Evolutionary conservation across 768 basidiomycete species (phyloP), one percentile per base, ranked within the genome.

Genomic region (Brasilioporus rufonigricans): DNA sequence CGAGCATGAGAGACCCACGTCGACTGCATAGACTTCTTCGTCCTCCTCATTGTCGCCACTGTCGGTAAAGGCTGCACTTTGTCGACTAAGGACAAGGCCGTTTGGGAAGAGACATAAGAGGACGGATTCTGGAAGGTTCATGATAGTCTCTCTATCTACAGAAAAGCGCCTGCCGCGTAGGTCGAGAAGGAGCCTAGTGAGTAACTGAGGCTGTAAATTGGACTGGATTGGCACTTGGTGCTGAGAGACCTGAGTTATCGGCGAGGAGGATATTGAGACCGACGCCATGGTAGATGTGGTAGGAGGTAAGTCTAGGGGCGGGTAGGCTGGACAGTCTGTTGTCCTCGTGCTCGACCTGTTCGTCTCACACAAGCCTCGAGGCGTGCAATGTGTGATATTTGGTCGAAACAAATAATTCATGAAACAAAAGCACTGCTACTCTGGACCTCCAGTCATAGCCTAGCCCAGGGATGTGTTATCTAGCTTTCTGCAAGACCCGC

Each of bases 41-140:
- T 86, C 83, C 46, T 91, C 90, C 40, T 83, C 85, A 57, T 82
- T 81, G 38, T 85, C 89, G 26, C 84, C 87, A 21, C 84, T 86
- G 53, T 88, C 89, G 8, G 84, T 83, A 51, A 89, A 73, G 18
- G 86, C 86, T 9, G 82, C 81, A 56, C 88, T 89, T 66, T 95
- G 91, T 57, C 94, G 80, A 67, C 89, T 93, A 50, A 98, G 80
- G 36, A 98, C 93, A 56, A 98, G 84, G 19, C 96, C 97, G 66
- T 98, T 98, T 11, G 97, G 97, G 68, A 98, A 99, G 58, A 99
- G 79, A 72, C 95, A 98, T 35, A 99, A 77, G 50, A 98, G 80
- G 44, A 99, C 93, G 18, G 91, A 93, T 82, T 99, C 97, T 2
- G 97, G 97, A 19, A 99, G 80, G 70, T 95, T 93, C 94, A 98